Conservation (phyloP, 345 rosid species). For the Geranium brycei region DNA sequence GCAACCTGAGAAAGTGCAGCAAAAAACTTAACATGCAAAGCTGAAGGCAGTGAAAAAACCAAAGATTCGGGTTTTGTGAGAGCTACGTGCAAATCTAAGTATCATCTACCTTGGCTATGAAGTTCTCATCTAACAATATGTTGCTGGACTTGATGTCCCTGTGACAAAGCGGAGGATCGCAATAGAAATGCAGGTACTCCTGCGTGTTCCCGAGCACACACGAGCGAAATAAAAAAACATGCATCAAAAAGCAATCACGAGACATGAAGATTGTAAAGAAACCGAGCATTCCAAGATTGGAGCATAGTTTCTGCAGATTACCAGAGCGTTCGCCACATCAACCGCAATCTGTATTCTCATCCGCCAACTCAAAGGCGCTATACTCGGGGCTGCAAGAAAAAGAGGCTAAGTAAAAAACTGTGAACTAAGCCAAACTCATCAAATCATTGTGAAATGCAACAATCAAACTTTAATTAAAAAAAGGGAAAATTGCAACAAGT, state of each 20-base stretch:
- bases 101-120: constrained; percentile 68
- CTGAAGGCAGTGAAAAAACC: neutral
- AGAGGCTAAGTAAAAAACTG: too few species aligned
- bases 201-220: constrained; percentile 15
- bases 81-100: constrained; percentile 1
- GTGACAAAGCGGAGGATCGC: constrained; percentile 94
- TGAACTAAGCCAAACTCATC: too few species aligned
- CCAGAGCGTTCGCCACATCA: constrained; percentile 95
- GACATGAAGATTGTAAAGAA: constrained; percentile 2
- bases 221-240: constrained; percentile 5
- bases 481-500: too few species aligned
- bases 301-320: constrained; percentile 20
- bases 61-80: neutral
- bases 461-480: too few species aligned
- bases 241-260: neutral
- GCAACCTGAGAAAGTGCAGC: constrained; percentile 47
- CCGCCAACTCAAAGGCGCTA: constrained; percentile 66
- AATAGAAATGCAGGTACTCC: constrained; percentile 96
- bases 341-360: constrained; percentile 77
- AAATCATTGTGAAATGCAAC: too few species aligned
- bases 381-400: constrained; percentile 38
- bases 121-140: constrained; percentile 76
- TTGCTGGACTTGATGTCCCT: constrained; percentile 96
- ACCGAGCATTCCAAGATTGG: neutral
- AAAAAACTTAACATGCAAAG: neutral